Evolutionary conservation across 202 grass and related monocot genomes (phyloP).

Genomic region (Bolboschoenoplectus hybrid): DNA sequence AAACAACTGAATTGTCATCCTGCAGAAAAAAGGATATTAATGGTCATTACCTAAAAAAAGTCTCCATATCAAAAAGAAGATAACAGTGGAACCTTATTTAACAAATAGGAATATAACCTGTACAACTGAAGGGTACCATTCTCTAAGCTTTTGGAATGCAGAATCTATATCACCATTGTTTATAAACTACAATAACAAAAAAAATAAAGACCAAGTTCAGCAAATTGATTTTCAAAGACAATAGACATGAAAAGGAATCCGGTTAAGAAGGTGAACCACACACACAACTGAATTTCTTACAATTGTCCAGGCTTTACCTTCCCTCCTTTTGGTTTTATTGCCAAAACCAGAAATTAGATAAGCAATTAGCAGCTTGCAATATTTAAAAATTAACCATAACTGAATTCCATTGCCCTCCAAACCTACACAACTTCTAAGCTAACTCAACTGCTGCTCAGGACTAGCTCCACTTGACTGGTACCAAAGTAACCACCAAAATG

Average conservation of each 20-base stretch:
- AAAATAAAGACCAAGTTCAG: slow-evolving; percentile 43
- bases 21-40: slow-evolving; percentile 50
- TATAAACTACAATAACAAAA: slow-evolving; percentile 70
- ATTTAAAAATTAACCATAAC: slow-evolving; percentile 7
- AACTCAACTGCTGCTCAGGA: slow-evolving; percentile 6
- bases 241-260: slow-evolving; percentile 46
- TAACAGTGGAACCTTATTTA: background rate
- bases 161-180: slow-evolving; percentile 92
- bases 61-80: background rate
- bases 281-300: slow-evolving; percentile 9
- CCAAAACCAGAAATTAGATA: slow-evolving; percentile 2
- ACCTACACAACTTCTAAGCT: background rate
- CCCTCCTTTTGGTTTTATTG: background rate
- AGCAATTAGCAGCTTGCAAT: background rate
- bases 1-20: slow-evolving; percentile 87
- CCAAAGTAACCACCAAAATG: background rate
- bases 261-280: background rate
- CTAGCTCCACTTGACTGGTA: background rate
- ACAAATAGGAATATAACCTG: slow-evolving; percentile 56
- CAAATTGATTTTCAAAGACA: slow-evolving; percentile 17
- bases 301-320: slow-evolving; percentile 6
- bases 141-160: slow-evolving; percentile 76
- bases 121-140: slow-evolving; percentile 92
- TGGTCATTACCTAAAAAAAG: background rate
- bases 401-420: background rate